Evolutionary conservation across 192 early-diverging fungal genomes (phyloP).

Genomic region (Podila clonocystis): DNA sequence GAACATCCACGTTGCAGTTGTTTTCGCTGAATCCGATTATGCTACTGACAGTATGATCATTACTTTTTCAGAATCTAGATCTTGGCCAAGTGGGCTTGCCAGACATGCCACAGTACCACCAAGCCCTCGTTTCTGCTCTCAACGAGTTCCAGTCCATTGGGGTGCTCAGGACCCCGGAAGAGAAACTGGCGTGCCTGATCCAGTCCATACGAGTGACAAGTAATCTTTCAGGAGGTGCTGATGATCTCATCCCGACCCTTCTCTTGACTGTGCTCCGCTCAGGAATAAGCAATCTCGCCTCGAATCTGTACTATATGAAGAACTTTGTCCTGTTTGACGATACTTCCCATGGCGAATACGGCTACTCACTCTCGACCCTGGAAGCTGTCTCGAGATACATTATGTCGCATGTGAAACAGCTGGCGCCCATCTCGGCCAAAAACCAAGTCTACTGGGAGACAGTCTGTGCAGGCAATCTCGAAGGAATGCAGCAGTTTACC

Average conservation of each 20-base stretch:
- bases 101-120: conserved; percentile 32
- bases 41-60: neutral
- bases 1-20: no score
- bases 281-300: conserved; percentile 54
- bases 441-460: conserved; percentile 52
- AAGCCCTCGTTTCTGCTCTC: conserved; percentile 44
- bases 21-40: neutral
- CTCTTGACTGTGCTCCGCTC: conserved; percentile 57
- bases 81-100: conserved; percentile 58
- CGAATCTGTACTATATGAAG: conserved; percentile 61
- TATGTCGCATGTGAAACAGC: conserved; percentile 22
- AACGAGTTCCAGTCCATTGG: conserved; percentile 58
- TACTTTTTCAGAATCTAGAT: conserved; percentile 49
- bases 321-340: conserved; percentile 57
- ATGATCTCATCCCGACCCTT: conserved; percentile 58
- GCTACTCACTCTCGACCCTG: conserved; percentile 59
- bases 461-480: conserved; percentile 38
- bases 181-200: conserved; percentile 57
- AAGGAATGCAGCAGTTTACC: conserved; percentile 16
- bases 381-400: conserved; percentile 60
- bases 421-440: conserved; percentile 39
- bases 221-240: conserved; percentile 37
- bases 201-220: conserved; percentile 39
- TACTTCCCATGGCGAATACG: conserved; percentile 51
- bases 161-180: conserved; percentile 56